Evolutionary conservation across 2,329 filamentous ascomycete genomes (phyloP).

Genomic region (Ophioceras dolichostomum): DNA sequence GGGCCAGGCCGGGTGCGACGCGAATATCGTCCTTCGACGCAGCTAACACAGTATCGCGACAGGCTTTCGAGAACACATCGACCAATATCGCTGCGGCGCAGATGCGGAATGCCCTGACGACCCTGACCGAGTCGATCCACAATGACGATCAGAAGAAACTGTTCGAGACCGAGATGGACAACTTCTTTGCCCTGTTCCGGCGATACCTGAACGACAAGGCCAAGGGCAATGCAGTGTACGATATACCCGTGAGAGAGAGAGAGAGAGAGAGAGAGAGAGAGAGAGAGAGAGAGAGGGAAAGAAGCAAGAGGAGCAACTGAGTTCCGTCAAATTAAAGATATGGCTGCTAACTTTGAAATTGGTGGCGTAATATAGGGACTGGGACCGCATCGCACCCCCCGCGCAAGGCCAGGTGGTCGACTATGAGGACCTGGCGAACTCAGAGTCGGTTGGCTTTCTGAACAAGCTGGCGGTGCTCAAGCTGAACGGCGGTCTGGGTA

Average conservation of each 20-base stretch:
- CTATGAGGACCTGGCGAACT: conserved; percentile 82
- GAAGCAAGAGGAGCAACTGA: not conserved
- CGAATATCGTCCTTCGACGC: too few relatives aligned
- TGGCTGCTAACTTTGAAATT: not conserved
- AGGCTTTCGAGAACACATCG: conserved; percentile 99
- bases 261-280: too few relatives aligned
- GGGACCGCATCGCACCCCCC: conserved; percentile 92
- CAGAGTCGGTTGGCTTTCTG: conserved; percentile 84
- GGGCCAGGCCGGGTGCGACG: too few relatives aligned
- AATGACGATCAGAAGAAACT: conserved; percentile 79
- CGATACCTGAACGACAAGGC: conserved; percentile 98
- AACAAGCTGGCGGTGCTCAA: conserved; percentile 97
- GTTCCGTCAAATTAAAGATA: not conserved
- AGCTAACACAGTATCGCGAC: too few relatives aligned
- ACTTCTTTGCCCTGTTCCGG: conserved; percentile 98
- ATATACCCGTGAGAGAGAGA: conserved; percentile 8
- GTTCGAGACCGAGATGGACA: conserved; percentile 99
- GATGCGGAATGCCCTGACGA: conserved; percentile 96
- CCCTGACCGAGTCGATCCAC: conserved; percentile 78
- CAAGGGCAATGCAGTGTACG: conserved; percentile 82
- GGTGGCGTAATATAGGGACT: conserved; percentile 48
- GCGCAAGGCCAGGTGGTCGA: conserved; percentile 89
- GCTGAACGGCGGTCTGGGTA: conserved; percentile 98
- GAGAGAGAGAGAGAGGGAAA: conserved; percentile 1
- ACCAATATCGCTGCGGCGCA: conserved; percentile 96